Base-by-base conservation (phyloP, 768 basidiomycete species). In the Termitomyces sp. region DNA sequence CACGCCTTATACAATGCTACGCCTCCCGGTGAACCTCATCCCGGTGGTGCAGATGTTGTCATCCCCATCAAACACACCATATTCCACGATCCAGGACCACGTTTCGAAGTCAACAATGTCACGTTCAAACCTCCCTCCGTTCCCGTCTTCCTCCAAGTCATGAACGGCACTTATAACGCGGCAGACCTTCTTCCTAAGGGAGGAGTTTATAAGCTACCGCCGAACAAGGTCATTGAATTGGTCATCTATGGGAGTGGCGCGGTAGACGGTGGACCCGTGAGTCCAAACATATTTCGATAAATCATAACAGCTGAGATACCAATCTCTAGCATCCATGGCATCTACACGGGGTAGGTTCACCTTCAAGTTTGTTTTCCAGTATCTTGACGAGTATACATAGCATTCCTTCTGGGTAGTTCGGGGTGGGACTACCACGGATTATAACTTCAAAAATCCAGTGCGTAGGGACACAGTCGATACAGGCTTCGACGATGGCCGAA, bases 211-310 rank as follows among this genome's bases (percentile, higher is more conserved):
- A 64, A 68, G 10, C 63, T 84, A 6, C 78, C 79, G 0, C 54
- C 64, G 2, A 78, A 82, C 62, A 70, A 77, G 50, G 70, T 75
- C 21, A 72, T 84, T 51, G 82, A 84, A 53, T 38, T 84, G 11
- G 2, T 38, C 4, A 51, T 51, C 19, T 48, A 42, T 41, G 54
- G 54, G 21, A 40, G 45, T 25, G 47, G 23, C 10, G 40, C 8
- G 19, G 19, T 23, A 16, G 47, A 34, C 25, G 47, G 54, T 41
- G 54, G 54, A 9, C 54, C 47, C 1, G 47, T 56, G n/a, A 56
- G 54, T 51, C 29, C n/a, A 11, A 9, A 35, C 14, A 17, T 16
- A 16, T 14, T 1, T 19, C 1, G 7, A 40, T 51, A 3, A 8
- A 31, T 23, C 16, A 40, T 34, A 32, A 10, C 7, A 32, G 29